Base-by-base conservation (phyloP, 2,329 filamentous ascomycete species). In the Aspergillus chevalieri region DNA sequence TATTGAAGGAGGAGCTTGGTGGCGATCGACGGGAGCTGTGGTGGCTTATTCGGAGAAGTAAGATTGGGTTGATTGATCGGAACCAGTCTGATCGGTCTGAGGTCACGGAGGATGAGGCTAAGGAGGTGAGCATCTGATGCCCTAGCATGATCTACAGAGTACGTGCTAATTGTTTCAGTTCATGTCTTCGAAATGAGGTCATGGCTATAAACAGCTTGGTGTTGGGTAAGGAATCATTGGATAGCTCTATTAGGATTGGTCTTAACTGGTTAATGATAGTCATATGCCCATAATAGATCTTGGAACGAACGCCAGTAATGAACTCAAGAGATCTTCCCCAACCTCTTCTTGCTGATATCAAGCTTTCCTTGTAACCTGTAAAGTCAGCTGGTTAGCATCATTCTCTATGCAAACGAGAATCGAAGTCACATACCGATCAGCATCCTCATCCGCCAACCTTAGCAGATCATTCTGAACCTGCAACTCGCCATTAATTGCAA, bases 11-110 rank as follows among this genome's bases (percentile, higher is more conserved):
- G 0, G 79, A 86, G 57, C 70, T 96, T 2, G 83, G 84, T 34
- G 90, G 89, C 0, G 86, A 94, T 59, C 76, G 89, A 47, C 79
- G 79, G 54, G 89, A 94, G 62, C 83, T 96, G 72, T 96, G 90
- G 90, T 87, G 82, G 73, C 75, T 80, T 57, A 72, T 95, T 21
- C 78, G 85, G 57, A 80, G 75, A 51, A 80, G 78, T 39, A 81
- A 76, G 57, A 71, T 95, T 49, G 88, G 90, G 0, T 72, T 95
- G 63, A 84, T 97, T 59, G 83, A 87, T 54, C 74, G 77, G 47
- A 76, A 71, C 44, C 74, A 82, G 60, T 80, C 78, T 2, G 82
- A 86, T 41, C 72, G 76, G 15, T 90, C 86, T 1, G 74, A 81
- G 26, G 81, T 91, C 4, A 81, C 78, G 0, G 78, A 82, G 46